Percentiles rank a stretch among this genome's conserved stretches.
phyloP scores from a whole-genome alignment of 2,329 filamentous ascomycete genomes.

The Xylariaceae sp. region DNA sequence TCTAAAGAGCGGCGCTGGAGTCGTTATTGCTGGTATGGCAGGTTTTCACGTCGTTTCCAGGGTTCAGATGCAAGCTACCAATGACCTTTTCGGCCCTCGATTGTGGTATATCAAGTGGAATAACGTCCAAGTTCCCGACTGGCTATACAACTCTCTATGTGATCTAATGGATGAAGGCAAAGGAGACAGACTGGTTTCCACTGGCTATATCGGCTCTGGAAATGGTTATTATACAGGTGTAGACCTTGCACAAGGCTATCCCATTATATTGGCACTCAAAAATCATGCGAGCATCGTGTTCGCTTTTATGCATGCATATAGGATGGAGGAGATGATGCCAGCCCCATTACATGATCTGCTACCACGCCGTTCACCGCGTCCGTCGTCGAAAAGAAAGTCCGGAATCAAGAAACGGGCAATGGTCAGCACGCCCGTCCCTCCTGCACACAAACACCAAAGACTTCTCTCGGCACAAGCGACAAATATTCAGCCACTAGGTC shows the following conservation, averaged over 20 bases:
- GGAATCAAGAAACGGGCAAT: background rate
- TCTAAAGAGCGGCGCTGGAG: background rate
- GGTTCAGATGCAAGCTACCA: background rate
- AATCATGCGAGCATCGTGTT: background rate
- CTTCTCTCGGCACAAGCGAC: background rate
- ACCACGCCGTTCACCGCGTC: background rate
- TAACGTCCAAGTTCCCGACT: background rate
- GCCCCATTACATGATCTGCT: no score
- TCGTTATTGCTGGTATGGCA: background rate
- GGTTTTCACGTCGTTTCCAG: background rate
- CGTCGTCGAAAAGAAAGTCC: background rate
- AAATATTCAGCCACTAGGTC: background rate
- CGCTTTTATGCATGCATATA: no score
- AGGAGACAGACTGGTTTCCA: background rate
- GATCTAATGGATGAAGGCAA: background rate
- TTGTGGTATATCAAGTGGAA: background rate
- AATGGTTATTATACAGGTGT: background rate
- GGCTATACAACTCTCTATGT: background rate
- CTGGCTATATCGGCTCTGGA: background rate
- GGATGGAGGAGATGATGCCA: no score
- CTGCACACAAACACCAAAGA: constrained; percentile 1
- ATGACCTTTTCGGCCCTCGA: background rate
- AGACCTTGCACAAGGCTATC: background rate
- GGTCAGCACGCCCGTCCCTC: background rate
- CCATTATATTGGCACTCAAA: background rate